phyloP scores from a whole-genome alignment of 192 early-diverging fungal genomes.

The Jimgerdemannia flammicorona region DNA sequence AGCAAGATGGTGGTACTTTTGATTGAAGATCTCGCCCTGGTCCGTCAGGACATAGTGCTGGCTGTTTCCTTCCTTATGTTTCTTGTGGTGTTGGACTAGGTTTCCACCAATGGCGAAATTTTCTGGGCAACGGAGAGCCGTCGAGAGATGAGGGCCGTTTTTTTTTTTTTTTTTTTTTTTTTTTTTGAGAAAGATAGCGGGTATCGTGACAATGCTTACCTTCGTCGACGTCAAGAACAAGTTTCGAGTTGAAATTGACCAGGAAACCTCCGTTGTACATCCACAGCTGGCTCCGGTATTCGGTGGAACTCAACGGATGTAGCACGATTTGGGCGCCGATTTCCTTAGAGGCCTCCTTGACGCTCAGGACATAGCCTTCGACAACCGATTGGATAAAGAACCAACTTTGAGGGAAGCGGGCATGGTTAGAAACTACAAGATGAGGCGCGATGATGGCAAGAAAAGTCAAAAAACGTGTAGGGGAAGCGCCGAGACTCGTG shows the following conservation, averaged over 20 bases:
- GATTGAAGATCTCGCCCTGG: conserved; percentile 21
- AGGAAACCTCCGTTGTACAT: conserved; percentile 25
- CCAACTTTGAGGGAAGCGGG: background rate
- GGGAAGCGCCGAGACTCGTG: no score
- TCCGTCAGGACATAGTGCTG: conserved; percentile 25
- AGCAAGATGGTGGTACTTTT: conserved; percentile 12
- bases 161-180: conserved; percentile 9
- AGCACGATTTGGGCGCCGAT: background rate
- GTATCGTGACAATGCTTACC: conserved; percentile 8
- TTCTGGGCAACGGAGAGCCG: conserved; percentile 1
- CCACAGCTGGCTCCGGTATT: conserved; percentile 24
- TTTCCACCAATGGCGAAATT: conserved; percentile 5
- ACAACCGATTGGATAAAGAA: background rate
- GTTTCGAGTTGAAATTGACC: conserved; percentile 31
- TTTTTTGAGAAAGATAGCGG: background rate
- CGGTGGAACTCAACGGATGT: background rate
- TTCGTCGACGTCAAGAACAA: conserved; percentile 27
- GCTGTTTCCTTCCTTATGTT: conserved; percentile 13
- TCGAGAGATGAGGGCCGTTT: conserved; percentile 20
- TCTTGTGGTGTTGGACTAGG: conserved; percentile 22
- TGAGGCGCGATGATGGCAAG: no score
- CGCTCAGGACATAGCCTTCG: background rate
- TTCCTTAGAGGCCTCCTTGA: background rate
- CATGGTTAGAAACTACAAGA: no score
- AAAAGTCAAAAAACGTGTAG: no score